Evolutionary conservation across 2,329 filamentous ascomycete species (phyloP), one percentile per base, ranked within the genome.

Genomic region (Alternaria gaisen): DNA sequence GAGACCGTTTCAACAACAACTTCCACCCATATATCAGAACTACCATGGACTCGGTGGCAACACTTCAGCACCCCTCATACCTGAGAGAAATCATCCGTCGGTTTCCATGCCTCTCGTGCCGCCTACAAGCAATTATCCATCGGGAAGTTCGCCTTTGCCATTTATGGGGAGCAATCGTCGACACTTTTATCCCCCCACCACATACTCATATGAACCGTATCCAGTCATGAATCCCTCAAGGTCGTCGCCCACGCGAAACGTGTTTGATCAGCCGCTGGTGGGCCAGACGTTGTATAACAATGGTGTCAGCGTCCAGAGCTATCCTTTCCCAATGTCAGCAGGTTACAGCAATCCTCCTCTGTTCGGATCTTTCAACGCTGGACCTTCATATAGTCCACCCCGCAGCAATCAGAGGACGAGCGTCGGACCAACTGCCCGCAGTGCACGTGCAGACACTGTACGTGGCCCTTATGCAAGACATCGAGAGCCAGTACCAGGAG

Each of bases 181-280:
- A 42, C 61, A 56, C 26, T 67, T 69, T 55, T 56, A 61, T 36
- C 58, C 60, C 16, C 40, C 46, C 34, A 30, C 53, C n/a, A 61
- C 12, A 16, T 14, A 34, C 32, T 34, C 32, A 12, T 34, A 34
- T 34, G 32, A 61, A 28, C 42, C 60, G 18, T 64, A 63, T 41
- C 32, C 46, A 12, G 42, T 38, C n/a, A 26, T 44, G 42, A 32
- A 40, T 56, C 38, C 59, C 34, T 62, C 63, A 58, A 63, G 69
- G 20, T 64, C 63, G 51, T 66, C 69, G 59, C 64, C 69, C 63
- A 57, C 62, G 56, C 55, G 62, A 59, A 62, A 53, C n/a, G 60
- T 58, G 28, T 56, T 59, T 30, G 58, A 56, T 24, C 42, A 61
- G 16, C 47, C 50, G 5, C 56, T 56, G 30, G 28, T 54, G 9